These are phyloP conservation scores for Alopecurus myosuroides DNA, from an alignment of 176 grass and related monocot species.

Conservation along the genomic window DNA sequence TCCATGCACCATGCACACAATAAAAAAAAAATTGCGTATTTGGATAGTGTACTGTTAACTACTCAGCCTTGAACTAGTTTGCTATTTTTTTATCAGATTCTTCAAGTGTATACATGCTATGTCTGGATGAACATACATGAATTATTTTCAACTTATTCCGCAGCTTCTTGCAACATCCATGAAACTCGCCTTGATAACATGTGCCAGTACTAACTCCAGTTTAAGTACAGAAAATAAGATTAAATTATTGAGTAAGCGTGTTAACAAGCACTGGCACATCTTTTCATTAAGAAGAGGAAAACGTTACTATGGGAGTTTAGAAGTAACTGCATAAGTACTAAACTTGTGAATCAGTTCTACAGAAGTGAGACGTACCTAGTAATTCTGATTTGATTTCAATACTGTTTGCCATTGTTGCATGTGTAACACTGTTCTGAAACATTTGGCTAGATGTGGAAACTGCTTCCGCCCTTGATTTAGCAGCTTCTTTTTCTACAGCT, in stretches of 20 bases:
- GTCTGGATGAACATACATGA: too few relatives aligned
- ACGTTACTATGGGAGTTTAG: background rate
- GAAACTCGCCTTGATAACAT: background rate
- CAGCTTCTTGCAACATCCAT: too few relatives aligned
- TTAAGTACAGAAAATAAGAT: background rate
- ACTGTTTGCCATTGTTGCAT: background rate
- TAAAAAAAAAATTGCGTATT: too few relatives aligned
- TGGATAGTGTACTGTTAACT: too few relatives aligned
- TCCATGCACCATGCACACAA: too few relatives aligned
- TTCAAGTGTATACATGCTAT: too few relatives aligned
- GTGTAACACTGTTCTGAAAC: conserved; percentile 5
- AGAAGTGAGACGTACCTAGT: conserved; percentile 18
- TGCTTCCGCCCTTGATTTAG: conserved; percentile 40
- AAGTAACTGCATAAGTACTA: background rate
- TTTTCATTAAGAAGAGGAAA: background rate
- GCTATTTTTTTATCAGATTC: too few relatives aligned
- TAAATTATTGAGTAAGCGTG: background rate
- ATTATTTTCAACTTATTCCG: too few relatives aligned
- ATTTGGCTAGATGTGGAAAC: conserved; percentile 26
- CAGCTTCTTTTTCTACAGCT: conserved; percentile 69
- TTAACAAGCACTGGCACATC: background rate
- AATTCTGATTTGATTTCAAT: conserved; percentile 9
- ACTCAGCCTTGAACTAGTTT: too few relatives aligned
- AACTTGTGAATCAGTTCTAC: background rate
- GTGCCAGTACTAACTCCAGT: background rate